phyloP scores from a whole-genome alignment of 2,329 filamentous ascomycete genomes.

The Davidsoniella eucalypti region DNA sequence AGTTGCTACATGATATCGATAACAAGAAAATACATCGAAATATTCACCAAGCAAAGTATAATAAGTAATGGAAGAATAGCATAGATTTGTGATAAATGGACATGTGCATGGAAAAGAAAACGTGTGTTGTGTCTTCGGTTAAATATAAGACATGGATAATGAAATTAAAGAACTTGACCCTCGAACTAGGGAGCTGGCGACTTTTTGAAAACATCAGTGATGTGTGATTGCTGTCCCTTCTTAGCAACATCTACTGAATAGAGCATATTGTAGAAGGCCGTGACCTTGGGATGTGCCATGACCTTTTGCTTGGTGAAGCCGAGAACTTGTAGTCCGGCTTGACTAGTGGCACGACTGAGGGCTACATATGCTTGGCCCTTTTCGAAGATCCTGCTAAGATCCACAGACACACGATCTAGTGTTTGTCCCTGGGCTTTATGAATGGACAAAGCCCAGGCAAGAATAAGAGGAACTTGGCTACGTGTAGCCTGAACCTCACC shows the following conservation, averaged over 20 bases:
- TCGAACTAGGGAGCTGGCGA: not conserved
- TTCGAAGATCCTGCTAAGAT: conserved; percentile 83
- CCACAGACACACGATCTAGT: conserved; percentile 82
- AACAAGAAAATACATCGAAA: too few relatives aligned
- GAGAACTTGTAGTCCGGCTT: conserved; percentile 73
- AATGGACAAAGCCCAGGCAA: conserved; percentile 93
- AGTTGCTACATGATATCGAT: too few relatives aligned
- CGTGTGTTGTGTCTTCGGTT: too few relatives aligned
- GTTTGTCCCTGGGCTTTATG: conserved; percentile 97
- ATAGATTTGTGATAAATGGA: too few relatives aligned
- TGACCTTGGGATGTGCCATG: conserved; percentile 79
- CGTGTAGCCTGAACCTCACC: conserved; percentile 86
- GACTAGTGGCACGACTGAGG: conserved; percentile 76
- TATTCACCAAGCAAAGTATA: too few relatives aligned
- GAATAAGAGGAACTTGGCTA: conserved; percentile 67
- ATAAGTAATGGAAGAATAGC: too few relatives aligned
- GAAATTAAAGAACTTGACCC: too few relatives aligned
- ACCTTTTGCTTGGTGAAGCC: conserved; percentile 83
- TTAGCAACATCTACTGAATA: conserved; percentile 49
- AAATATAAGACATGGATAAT: too few relatives aligned
- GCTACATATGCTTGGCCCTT: conserved; percentile 97
- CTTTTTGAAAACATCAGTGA: conserved; percentile 10
- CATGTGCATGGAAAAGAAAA: too few relatives aligned
- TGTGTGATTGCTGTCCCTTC: conserved; percentile 13
- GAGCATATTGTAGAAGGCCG: conserved; percentile 70